Evolutionary conservation across 306 rosid genomes (phyloP), one percentile per base, ranked within the genome.

Genomic region (Gillenia trifoliata): DNA sequence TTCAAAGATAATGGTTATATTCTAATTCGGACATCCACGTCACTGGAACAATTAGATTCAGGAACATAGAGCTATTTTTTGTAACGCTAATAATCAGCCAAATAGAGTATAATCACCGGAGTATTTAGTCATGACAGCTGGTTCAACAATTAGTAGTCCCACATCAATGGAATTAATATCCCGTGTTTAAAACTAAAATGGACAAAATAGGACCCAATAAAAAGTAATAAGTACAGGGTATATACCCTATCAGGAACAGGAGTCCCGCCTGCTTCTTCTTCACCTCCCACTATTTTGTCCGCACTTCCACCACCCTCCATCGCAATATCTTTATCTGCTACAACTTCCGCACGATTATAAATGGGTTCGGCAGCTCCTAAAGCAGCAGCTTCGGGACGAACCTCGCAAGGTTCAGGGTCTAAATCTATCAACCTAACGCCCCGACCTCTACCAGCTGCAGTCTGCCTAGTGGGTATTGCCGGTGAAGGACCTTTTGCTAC

Each of bases 391-490:
- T 79, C 89, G 33, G 98, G 92, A 68, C 80, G 86, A 57, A 79
- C 83, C 66, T 85, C 88, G 61, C 92, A 87, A 61, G 91, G 97
- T 83, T 91, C 91, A 61, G 95, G 91, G 68, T 91, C 93, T 77
- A 93, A 84, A 76, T 89, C 95, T 62, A 87, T 79, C 84, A 90
- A 79, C 83, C 92, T 89, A 68, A 87, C 85, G 71, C 93, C 97
- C n/a, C 95, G 95, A 84, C 98, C 98, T 87, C 97, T 86, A 84
- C 93, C 91, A 75, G 95, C 89, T 80, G 96, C 88, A 65, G 91
- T 87, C 77, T 88, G 91, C 85, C 96, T 92, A 41, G 96, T 78
- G 62, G 88, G 91, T 85, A 89, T 88, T 49, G 90, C 96, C 77
- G 86, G 85, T 73, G 91, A 83, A 72, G 89, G 89, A 79, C 92